Percentiles rank a stretch among this genome's conserved stretches.
Conservation (phyloP, 106 monocot species). For the Phalaenopsis aphrodite region DNA sequence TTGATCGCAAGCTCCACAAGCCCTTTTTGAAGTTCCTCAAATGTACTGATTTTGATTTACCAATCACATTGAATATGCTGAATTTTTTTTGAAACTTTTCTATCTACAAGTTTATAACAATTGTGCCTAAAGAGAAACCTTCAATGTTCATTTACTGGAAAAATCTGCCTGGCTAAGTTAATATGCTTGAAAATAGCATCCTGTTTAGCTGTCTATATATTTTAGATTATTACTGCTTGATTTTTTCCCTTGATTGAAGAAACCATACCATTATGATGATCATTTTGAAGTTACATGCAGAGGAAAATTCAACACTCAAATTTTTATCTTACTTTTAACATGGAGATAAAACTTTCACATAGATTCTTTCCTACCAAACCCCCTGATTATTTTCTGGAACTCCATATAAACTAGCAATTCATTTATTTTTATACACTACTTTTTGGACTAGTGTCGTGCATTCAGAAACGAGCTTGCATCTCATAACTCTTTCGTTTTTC, state of each 20-base stretch:
- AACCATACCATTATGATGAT: neutral
- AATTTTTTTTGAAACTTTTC: neutral
- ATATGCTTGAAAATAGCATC: neutral
- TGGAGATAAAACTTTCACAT: neutral
- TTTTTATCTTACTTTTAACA: neutral
- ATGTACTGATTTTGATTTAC: neutral
- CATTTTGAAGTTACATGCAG: neutral
- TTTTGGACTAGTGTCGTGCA: neutral
- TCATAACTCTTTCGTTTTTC: neutral
- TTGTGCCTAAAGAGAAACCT: neutral
- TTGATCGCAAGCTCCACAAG: neutral
- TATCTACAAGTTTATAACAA: neutral
- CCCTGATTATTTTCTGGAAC: neutral
- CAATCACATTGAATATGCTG: neutral
- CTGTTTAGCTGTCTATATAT: neutral
- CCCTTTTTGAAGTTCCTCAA: neutral
- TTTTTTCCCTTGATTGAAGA: neutral
- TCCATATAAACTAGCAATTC: neutral
- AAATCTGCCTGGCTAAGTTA: neutral
- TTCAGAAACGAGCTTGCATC: neutral
- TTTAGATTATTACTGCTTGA: neutral
- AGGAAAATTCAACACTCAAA: neutral
- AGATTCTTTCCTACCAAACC: neutral
- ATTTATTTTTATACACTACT: neutral
- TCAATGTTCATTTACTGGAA: neutral